These are phyloP conservation scores for Arthrobotrys conoides DNA, from an alignment of 2,329 filamentous ascomycete species.

Conservation along the genomic window DNA sequence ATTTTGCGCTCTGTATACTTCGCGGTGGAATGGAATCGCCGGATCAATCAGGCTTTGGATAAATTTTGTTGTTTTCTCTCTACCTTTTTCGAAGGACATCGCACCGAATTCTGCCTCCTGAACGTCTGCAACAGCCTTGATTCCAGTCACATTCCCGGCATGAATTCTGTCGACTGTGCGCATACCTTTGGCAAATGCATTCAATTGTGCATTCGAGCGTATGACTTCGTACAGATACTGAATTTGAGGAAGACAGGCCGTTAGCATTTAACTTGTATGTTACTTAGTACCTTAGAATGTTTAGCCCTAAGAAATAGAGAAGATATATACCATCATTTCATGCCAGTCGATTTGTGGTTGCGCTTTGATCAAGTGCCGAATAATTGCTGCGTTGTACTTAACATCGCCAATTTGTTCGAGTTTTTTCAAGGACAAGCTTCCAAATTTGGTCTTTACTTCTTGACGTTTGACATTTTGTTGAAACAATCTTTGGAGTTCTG, in stretches of 20 bases:
- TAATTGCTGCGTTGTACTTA: constrained; percentile 4
- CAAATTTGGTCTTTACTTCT: background rate
- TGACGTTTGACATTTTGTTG: background rate
- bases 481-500: background rate
- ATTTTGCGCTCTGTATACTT: background rate
- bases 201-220: constrained; percentile 24
- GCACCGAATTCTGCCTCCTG: constrained; percentile 34
- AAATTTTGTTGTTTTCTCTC: background rate
- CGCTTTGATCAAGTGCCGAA: background rate
- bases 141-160: background rate
- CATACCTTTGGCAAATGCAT: background rate
- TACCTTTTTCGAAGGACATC: constrained; percentile 9
- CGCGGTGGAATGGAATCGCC: constrained; percentile 29
- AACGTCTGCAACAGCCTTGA: constrained; percentile 4
- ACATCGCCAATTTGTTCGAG: constrained; percentile 35
- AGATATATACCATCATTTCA: background rate
- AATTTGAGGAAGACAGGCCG: background rate
- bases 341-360: background rate
- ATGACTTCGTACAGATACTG: constrained; percentile 16
- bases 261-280: background rate
- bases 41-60: constrained; percentile 16
- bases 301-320: background rate
- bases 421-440: constrained; percentile 9
- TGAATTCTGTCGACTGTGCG: background rate
- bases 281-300: background rate